A percentile compares a stretch with the other conserved stretches of the same genome.
phyloP scores from a whole-genome alignment of 148 eudicot genomes.

The Diospyros kaki region DNA sequence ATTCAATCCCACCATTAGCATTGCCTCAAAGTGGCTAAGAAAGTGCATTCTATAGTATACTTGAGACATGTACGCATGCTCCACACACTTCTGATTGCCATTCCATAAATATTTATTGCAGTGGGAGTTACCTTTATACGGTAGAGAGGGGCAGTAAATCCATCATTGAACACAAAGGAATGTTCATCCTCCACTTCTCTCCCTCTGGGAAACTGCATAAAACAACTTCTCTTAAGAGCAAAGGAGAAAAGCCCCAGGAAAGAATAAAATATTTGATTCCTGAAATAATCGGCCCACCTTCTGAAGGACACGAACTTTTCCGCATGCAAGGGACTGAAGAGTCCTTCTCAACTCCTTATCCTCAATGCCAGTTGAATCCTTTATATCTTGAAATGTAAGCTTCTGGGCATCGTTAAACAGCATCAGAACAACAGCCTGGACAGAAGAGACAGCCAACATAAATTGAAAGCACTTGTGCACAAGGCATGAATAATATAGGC shows the following conservation, averaged over 20 bases:
- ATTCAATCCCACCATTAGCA: neutral
- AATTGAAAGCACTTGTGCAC: neutral
- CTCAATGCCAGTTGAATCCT: constrained; percentile 87
- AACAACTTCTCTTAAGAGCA: neutral
- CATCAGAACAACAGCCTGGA: constrained; percentile 91
- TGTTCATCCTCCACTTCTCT: constrained; percentile 85
- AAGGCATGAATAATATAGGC: neutral
- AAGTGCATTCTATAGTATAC: no score
- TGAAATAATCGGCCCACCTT: constrained; percentile 41
- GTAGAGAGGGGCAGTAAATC: constrained; percentile 76
- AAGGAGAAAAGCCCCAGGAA: neutral
- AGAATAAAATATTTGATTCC: neutral
- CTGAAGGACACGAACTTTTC: constrained; percentile 90
- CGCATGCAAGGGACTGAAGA: constrained; percentile 95
- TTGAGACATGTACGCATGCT: neutral
- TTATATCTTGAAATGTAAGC: constrained; percentile 89
- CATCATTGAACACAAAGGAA: constrained; percentile 69
- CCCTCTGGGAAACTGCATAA: constrained; percentile 68
- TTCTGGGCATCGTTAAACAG: constrained; percentile 89
- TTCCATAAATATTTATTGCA: neutral
- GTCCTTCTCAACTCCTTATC: constrained; percentile 93
- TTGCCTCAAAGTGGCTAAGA: neutral
- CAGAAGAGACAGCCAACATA: constrained; percentile 12
- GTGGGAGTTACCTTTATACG: constrained; percentile 63
- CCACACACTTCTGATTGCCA: neutral